Percentiles rank a stretch among this genome's conserved stretches.
These are phyloP conservation scores for Epichloe sibirici DNA, from an alignment of 2,329 filamentous ascomycete species.

Conservation along the genomic window DNA sequence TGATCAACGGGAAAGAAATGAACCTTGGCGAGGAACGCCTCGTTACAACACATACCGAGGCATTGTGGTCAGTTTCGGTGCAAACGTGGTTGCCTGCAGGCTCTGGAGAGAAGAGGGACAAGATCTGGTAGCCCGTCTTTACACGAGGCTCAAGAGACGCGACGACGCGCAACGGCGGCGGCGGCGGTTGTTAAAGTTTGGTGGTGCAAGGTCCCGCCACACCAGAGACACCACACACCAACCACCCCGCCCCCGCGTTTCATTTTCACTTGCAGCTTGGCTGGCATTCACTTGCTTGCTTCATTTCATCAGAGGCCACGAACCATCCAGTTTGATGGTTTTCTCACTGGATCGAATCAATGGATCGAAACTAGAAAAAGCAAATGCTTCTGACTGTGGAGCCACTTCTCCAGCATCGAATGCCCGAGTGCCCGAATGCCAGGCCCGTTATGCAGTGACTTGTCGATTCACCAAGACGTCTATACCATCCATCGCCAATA, in stretches of 20 bases:
- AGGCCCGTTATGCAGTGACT: no score
- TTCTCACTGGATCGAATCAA: no score
- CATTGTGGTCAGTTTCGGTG: conserved; percentile 10
- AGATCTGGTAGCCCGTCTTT: neutral
- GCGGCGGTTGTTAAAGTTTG: no score
- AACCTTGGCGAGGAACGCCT: neutral
- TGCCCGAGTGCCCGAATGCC: no score
- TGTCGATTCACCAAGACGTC: no score
- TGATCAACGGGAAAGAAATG: conserved; percentile 1
- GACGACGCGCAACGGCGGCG: conserved; percentile 1
- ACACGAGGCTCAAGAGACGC: conserved; percentile 3
- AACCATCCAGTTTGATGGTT: no score
- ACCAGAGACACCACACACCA: neutral
- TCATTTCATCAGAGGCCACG: no score
- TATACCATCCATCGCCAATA: no score
- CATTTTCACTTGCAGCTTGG: conserved; percentile 1
- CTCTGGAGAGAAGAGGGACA: neutral
- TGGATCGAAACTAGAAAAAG: no score
- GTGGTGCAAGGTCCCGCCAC: neutral
- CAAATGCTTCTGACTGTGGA: no score
- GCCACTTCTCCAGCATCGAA: no score
- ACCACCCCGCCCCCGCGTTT: conserved; percentile 10
- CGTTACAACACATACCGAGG: conserved; percentile 12
- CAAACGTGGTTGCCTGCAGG: neutral
- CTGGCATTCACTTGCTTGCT: no score